Evolutionary conservation across 768 basidiomycete genomes (phyloP).

Genomic region (Termitomyces sp.): DNA sequence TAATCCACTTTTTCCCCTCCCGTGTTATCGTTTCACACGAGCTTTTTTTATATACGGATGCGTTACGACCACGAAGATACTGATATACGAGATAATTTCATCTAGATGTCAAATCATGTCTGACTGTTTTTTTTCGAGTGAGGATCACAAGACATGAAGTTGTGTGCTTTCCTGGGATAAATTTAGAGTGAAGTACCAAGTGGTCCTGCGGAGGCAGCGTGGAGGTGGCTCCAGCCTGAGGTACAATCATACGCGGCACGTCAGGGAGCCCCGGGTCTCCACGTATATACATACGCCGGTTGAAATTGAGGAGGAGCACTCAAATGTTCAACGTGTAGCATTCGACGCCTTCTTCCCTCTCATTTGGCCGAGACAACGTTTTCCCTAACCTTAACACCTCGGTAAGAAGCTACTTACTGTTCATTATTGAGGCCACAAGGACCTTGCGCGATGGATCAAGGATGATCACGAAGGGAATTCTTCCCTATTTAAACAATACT

Average conservation of each 20-base stretch:
- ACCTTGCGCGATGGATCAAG: too few species aligned
- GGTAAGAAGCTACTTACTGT: neutral
- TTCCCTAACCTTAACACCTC: neutral
- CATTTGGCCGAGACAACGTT: neutral
- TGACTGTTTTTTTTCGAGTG: neutral
- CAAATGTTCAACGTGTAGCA: neutral
- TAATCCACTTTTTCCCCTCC: slow-evolving; percentile 4
- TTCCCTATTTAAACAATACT: slow-evolving; percentile 7
- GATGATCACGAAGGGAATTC: slow-evolving; percentile 5
- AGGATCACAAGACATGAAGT: neutral
- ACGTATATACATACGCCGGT: neutral
- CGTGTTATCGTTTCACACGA: slow-evolving; percentile 1
- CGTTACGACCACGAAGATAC: slow-evolving; percentile 13
- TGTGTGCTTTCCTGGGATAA: neutral
- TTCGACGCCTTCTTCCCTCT: neutral
- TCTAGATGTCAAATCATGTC: slow-evolving; percentile 4
- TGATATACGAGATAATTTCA: slow-evolving; percentile 11
- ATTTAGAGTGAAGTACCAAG: neutral
- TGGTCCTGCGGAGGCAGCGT: neutral
- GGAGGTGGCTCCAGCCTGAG: neutral
- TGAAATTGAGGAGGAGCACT: neutral
- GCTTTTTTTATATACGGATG: slow-evolving; percentile 9
- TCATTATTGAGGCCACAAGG: slow-evolving; percentile 6
- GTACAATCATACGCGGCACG: neutral
- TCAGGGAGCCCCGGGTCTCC: neutral